Conservation (phyloP, 2,329 filamentous ascomycete genomes). For the Exophiala sp. region DNA sequence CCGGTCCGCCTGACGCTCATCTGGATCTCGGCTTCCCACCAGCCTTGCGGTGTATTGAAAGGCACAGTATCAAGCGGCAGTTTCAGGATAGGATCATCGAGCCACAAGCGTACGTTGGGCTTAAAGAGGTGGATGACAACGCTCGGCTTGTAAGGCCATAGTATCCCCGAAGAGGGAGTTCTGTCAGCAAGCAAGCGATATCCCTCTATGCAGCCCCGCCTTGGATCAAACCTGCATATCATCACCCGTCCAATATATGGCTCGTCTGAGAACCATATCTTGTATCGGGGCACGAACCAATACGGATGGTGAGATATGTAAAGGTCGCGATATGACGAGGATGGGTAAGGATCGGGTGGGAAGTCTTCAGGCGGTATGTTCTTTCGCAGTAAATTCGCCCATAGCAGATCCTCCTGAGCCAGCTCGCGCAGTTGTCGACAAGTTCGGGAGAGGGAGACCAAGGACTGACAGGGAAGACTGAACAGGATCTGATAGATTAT, state of each 20-base stretch:
- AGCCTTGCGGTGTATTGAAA: slow-evolving; percentile 24
- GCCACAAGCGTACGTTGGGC: slow-evolving; percentile 63
- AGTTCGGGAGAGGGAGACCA: slow-evolving; percentile 55
- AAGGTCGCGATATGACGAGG: slow-evolving; percentile 61
- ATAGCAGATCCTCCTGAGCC: slow-evolving; percentile 61
- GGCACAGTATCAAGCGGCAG: slow-evolving; percentile 38
- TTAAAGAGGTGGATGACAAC: slow-evolving; percentile 68
- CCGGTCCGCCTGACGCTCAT: slow-evolving; percentile 35
- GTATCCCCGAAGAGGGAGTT: slow-evolving; percentile 48
- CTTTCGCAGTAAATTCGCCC: slow-evolving; percentile 63
- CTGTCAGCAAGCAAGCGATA: slow-evolving; percentile 67
- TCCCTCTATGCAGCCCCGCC: slow-evolving; percentile 69
- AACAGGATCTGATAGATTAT: slow-evolving; percentile 66
- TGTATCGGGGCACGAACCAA: slow-evolving; percentile 77
- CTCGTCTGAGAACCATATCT: slow-evolving; percentile 78
- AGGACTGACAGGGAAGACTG: slow-evolving; percentile 59
- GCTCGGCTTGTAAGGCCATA: slow-evolving; percentile 59
- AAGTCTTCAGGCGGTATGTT: slow-evolving; percentile 54
- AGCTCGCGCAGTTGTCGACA: slow-evolving; percentile 57
- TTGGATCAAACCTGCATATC: slow-evolving; percentile 67
- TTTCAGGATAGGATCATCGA: slow-evolving; percentile 65
- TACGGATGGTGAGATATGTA: slow-evolving; percentile 69
- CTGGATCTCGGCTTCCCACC: slow-evolving; percentile 40
- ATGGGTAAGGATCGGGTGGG: slow-evolving; percentile 51
- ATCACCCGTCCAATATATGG: slow-evolving; percentile 69